phyloP scores from a whole-genome alignment of 23 red algal species.

The Gracilaria gracilis region DNA sequence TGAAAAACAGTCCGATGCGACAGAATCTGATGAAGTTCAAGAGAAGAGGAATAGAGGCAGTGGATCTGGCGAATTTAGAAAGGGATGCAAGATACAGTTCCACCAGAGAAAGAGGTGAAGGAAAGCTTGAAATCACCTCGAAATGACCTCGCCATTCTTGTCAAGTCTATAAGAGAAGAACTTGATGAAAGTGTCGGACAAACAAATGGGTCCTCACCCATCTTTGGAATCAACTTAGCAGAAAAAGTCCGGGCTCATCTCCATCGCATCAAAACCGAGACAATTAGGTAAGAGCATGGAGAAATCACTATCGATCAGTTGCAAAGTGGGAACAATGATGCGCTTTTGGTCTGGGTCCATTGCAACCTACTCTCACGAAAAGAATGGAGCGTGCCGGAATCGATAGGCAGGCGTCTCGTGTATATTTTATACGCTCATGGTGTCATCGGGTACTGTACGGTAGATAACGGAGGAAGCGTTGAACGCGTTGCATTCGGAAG shows the following conservation, averaged over 20 bases:
- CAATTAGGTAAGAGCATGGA: slow-evolving; percentile 64
- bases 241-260: slow-evolving; percentile 69
- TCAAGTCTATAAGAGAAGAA: slow-evolving; percentile 47
- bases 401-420: slow-evolving; percentile 64
- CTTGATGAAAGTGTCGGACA: slow-evolving; percentile 8
- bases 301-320: slow-evolving; percentile 66
- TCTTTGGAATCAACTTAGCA: slow-evolving; percentile 46
- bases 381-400: slow-evolving; percentile 80
- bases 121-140: slow-evolving; percentile 9
- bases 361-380: slow-evolving; percentile 56
- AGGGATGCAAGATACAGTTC: background rate
- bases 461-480: slow-evolving; percentile 71
- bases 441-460: slow-evolving; percentile 73
- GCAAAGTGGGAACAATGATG: slow-evolving; percentile 56
- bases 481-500: slow-evolving; percentile 71
- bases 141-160: slow-evolving; percentile 47
- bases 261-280: slow-evolving; percentile 73
- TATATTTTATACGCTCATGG: slow-evolving; percentile 79
- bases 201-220: slow-evolving; percentile 45
- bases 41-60: background rate
- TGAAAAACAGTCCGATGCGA: background rate
- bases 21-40: background rate
- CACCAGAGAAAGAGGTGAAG: slow-evolving; percentile 10
- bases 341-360: slow-evolving; percentile 63
- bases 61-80: background rate